phyloP scores from a whole-genome alignment of 306 rosid genomes.

The Begonia masoniana region DNA sequence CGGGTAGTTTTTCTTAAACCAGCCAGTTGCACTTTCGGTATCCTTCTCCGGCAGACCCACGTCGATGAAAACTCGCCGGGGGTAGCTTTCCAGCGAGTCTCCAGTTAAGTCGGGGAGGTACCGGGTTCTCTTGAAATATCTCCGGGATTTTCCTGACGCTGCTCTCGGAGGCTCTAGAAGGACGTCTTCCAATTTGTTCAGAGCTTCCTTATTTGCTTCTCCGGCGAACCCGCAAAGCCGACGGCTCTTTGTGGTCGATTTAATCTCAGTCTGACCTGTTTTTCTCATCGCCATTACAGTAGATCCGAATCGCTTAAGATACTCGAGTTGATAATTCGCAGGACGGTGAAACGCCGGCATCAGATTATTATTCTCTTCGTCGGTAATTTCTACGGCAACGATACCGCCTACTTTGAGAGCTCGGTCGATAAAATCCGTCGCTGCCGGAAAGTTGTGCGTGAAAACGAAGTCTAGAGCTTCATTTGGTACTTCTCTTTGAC shows the following conservation, averaged over 20 bases:
- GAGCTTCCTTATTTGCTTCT: constrained; percentile 49
- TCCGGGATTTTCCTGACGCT: constrained; percentile 38
- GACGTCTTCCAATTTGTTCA: constrained; percentile 57
- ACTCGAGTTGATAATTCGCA: constrained; percentile 22
- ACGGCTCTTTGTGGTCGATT: constrained; percentile 12
- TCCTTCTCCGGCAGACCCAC: constrained; percentile 28
- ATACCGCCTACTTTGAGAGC: constrained; percentile 31
- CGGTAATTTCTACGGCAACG: constrained; percentile 6
- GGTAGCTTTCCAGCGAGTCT: constrained; percentile 38
- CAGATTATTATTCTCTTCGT: constrained; percentile 3
- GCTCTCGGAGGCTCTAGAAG: constrained; percentile 74
- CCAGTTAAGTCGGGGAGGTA: constrained; percentile 54
- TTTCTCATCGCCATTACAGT: constrained; percentile 43
- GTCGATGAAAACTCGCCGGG: constrained; percentile 50
- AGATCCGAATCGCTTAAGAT: constrained; percentile 19
- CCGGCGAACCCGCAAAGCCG: constrained; percentile 15
- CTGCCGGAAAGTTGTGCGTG: constrained; percentile 14
- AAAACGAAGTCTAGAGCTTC: constrained; percentile 26
- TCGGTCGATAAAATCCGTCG: constrained; percentile 29
- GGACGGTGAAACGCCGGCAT: constrained; percentile 12
- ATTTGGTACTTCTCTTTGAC: constrained; percentile 13
- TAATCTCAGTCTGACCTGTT: background rate
- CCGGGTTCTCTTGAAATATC: constrained; percentile 35
- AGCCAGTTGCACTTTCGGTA: constrained; percentile 16
- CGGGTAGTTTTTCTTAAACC: constrained; percentile 47